Evolutionary conservation across 257 asterid species (phyloP).

Genomic region (Scutellaria minor): DNA sequence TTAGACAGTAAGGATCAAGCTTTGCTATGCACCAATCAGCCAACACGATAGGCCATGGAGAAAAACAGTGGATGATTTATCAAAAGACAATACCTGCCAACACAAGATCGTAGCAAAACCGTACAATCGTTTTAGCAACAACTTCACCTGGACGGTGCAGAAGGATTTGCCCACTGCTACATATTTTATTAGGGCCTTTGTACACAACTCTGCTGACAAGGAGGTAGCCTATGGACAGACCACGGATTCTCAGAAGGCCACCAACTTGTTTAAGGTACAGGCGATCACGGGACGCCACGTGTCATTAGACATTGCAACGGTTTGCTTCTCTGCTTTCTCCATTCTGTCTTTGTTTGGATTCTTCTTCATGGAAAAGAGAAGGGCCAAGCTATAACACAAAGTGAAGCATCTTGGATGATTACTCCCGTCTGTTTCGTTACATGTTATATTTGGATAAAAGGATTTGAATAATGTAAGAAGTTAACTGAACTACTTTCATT

Average conservation of each 20-base stretch:
- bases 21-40: constrained; percentile 78
- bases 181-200: constrained; percentile 71
- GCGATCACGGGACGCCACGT: constrained; percentile 62
- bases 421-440: neutral
- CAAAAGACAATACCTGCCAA: constrained; percentile 77
- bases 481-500: neutral
- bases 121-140: constrained; percentile 43
- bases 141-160: constrained; percentile 47
- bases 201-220: constrained; percentile 30
- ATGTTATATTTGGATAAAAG: constrained; percentile 13
- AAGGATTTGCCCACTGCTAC: constrained; percentile 64
- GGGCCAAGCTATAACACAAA: constrained; percentile 36
- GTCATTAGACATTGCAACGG: constrained; percentile 57
- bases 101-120: constrained; percentile 51
- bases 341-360: constrained; percentile 60
- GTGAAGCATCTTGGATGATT: constrained; percentile 9
- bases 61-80: constrained; percentile 53
- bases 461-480: constrained; percentile 6
- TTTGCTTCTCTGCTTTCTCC: constrained; percentile 75
- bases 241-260: constrained; percentile 45
- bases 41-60: constrained; percentile 82
- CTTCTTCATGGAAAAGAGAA: constrained; percentile 71
- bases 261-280: constrained; percentile 53
- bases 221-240: constrained; percentile 73
- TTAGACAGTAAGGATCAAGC: constrained; percentile 48